Evolutionary conservation across 768 basidiomycete species (phyloP).

Genomic region (Roridomyces roridus): DNA sequence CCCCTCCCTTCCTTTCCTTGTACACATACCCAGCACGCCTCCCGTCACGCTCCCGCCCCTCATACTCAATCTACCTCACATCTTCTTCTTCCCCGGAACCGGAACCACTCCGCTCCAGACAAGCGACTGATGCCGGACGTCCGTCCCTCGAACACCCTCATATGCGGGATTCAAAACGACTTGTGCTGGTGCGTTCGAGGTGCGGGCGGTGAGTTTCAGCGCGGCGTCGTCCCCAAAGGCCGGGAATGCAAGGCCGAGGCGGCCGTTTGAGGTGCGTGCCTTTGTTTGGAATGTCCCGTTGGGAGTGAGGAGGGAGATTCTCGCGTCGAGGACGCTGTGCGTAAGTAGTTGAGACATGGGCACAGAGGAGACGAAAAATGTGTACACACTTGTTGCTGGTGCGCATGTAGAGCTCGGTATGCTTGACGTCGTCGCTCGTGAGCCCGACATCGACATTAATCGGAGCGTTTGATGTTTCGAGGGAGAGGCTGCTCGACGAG

Average conservation of each 20-base stretch:
- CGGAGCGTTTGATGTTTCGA: constrained; percentile 6
- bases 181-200: constrained; percentile 1
- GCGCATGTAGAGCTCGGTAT: not conserved
- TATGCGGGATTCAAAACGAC: constrained; percentile 7
- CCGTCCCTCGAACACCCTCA: constrained; percentile 9
- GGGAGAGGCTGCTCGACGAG: constrained; percentile 1
- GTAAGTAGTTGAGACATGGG: not conserved
- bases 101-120: too few relatives aligned
- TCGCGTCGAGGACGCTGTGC: not conserved
- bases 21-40: not conserved
- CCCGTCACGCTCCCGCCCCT: constrained; percentile 4
- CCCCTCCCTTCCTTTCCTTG: not conserved
- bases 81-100: not conserved
- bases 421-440: not conserved
- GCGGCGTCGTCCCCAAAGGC: not conserved
- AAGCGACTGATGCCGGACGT: too few relatives aligned
- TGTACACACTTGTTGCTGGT: constrained; percentile 16
- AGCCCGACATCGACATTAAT: constrained; percentile 22
- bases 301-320: constrained; percentile 9
- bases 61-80: constrained; percentile 8
- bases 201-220: constrained; percentile 6
- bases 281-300: not conserved
- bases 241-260: not conserved
- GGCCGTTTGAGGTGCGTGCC: constrained; percentile 11
- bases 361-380: not conserved